Percentiles rank a stretch among this genome's conserved stretches.
Conservation (phyloP, 2,329 filamentous ascomycete genomes). For the Ascosphaera acerosa region DNA sequence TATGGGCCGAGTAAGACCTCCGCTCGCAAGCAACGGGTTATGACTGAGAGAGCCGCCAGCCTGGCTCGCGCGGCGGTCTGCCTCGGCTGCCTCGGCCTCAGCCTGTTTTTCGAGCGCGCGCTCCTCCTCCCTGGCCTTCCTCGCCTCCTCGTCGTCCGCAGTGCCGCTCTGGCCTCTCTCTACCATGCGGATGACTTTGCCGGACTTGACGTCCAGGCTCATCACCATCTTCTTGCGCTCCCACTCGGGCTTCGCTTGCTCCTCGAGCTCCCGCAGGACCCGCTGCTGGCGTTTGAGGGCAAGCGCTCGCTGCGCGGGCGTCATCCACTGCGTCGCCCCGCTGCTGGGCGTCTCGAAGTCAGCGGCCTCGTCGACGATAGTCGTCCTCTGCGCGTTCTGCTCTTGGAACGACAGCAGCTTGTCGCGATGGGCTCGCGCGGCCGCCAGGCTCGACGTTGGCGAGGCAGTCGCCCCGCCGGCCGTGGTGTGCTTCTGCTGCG, state of each 20-base stretch:
- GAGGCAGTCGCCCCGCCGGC: constrained; percentile 16
- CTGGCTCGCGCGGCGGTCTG: constrained; percentile 3
- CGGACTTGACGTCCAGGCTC: constrained; percentile 57
- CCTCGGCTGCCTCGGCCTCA: constrained; percentile 6
- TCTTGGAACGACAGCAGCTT: constrained; percentile 59
- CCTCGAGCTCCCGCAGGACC: constrained; percentile 60
- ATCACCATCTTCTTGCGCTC: constrained; percentile 69
- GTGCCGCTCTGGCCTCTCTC: constrained; percentile 11
- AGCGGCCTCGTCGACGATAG: constrained; percentile 63
- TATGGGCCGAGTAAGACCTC: constrained; percentile 20
- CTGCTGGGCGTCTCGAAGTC: constrained; percentile 39
- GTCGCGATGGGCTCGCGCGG: constrained; percentile 56
- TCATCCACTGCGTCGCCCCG: constrained; percentile 57
- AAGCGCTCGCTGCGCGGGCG: constrained; percentile 52
- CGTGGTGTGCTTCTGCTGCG: constrained; percentile 29
- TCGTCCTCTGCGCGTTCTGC: constrained; percentile 62
- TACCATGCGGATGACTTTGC: constrained; percentile 39
- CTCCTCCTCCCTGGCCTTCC: constrained; percentile 11
- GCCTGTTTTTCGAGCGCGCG: constrained; percentile 7
- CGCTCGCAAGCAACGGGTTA: constrained; percentile 20
- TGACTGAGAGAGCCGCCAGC: constrained; percentile 16
- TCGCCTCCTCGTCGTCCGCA: constrained; percentile 7
- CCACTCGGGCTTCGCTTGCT: constrained; percentile 62
- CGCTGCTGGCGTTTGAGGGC: constrained; percentile 73
- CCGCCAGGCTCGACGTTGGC: constrained; percentile 30